Percentiles rank a stretch among this genome's conserved stretches.
Conservation (phyloP, 2,329 filamentous ascomycete species). For the Xylariomycetidae sp. region DNA sequence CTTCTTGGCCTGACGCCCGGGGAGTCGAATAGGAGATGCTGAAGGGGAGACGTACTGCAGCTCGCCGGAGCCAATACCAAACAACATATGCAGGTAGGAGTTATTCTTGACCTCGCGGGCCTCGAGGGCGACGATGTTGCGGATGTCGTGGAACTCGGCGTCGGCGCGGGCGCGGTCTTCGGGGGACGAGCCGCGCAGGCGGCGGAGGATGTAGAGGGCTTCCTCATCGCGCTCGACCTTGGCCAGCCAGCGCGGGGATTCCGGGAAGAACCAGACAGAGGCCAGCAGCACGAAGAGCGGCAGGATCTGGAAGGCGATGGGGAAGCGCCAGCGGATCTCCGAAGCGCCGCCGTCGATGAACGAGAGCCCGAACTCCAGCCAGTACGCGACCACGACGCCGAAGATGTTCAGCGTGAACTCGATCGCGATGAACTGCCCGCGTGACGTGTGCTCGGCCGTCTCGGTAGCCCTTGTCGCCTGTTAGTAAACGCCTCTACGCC, state of each 20-base stretch:
- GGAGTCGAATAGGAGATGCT: too few species aligned
- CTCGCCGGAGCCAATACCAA: constrained; percentile 58
- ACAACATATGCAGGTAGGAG: constrained; percentile 60
- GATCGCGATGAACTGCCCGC: constrained; percentile 64
- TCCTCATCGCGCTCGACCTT: constrained; percentile 63
- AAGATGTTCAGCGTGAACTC: constrained; percentile 71
- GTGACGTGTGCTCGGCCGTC: constrained; percentile 59
- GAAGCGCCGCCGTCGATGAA: constrained; percentile 54
- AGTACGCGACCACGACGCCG: constrained; percentile 59
- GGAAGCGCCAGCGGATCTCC: constrained; percentile 60
- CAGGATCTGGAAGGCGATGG: constrained; percentile 63
- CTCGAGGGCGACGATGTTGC: constrained; percentile 57
- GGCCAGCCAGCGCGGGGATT: constrained; percentile 61
- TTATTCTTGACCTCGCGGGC: constrained; percentile 50
- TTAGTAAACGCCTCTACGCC: not conserved
- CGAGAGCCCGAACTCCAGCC: constrained; percentile 53
- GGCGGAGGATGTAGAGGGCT: constrained; percentile 59
- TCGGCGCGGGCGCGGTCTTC: constrained; percentile 49
- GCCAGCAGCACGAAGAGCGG: constrained; percentile 52
- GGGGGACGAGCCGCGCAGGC: constrained; percentile 54
- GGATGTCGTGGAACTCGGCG: constrained; percentile 63
- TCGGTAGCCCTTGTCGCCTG: constrained; percentile 50
- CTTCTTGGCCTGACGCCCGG: constrained; percentile 28
- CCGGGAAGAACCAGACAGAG: constrained; percentile 61
- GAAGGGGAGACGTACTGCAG: too few species aligned